Base-by-base conservation (phyloP, 139 green algal species). In the Haematococcus lacustris region DNA sequence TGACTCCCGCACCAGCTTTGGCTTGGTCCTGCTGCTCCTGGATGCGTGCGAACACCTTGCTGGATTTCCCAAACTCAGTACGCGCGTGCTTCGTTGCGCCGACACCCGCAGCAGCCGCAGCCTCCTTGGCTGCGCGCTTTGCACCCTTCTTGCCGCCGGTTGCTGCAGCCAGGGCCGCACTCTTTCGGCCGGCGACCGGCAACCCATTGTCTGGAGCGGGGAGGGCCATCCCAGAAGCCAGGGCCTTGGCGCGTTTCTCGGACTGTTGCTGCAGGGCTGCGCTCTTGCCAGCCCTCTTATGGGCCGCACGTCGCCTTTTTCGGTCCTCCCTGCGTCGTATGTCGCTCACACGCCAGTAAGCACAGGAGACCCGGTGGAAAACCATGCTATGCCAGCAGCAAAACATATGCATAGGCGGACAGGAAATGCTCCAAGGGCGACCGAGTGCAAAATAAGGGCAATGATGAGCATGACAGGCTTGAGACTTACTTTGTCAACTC, bases 271-370 rank as follows among this genome's bases (percentile, higher is more conserved):
- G 70, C 30, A 53, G 68, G 23, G 72, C 62, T 67, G 89, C 91
- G 43, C 62, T 41, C 78, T 90, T 91, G 60, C 50, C 37, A 1
- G 61, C 72, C 1, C 89, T 83, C 86, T 97, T 97, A 38, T 85
- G 85, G 38, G 70, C 77, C n/a, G 86, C 84, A 0, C 91, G 82
- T 38, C 78, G 79, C 26, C 79, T 71, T 69, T 83, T 87, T 32
- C 88, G 76, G 13, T 97, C 91, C 69, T 94, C 89, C 66, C 84
- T 87, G 83, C 39, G 65, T 17, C 25, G 53, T n/a, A n/a, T n/a
- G n/a, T n/a, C n/a, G n/a, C n/a, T n/a, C 50, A 60, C 62, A 68
- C 64, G 32, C 28, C 26, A 50, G 32, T 9, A 70, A 43, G 23
- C 41, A 17, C 43, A 53, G 43, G 9, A 53, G 9, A 53, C 9